phyloP scores from a whole-genome alignment of 176 grass and related monocot genomes.

The Panicum miliaceum region DNA sequence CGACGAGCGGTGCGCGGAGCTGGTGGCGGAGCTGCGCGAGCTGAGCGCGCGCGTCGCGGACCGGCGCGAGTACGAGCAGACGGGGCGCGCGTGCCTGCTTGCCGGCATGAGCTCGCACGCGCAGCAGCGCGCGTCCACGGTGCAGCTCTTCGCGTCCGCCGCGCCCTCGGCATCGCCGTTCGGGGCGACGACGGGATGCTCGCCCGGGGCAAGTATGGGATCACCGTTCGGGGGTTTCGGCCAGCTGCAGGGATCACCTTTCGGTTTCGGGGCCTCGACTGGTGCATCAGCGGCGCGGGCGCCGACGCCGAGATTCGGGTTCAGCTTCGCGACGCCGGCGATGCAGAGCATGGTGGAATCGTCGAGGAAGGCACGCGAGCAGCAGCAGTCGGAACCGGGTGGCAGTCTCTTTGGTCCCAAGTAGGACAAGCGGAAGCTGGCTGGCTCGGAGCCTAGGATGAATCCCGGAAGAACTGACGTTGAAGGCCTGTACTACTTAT shows the following conservation, averaged over 20 bases:
- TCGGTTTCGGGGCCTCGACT: not conserved
- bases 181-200: not conserved
- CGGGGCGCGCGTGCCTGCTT: constrained; percentile 48
- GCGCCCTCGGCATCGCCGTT: not conserved
- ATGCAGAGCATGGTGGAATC: constrained; percentile 20
- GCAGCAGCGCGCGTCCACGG: constrained; percentile 41
- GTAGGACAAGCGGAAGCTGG: not conserved
- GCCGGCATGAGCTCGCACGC: constrained; percentile 49
- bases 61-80: constrained; percentile 23
- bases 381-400: not conserved
- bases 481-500: not conserved
- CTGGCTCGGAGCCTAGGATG: not conserved
- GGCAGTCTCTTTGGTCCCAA: not conserved
- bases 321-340: not conserved
- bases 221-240: not conserved
- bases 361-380: constrained; percentile 2
- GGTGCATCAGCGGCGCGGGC: not conserved
- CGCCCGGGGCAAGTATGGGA: no score
- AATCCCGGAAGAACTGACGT: not conserved
- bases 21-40: constrained; percentile 44
- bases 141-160: not conserved
- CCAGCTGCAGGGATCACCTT: not conserved
- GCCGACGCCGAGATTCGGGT: not conserved
- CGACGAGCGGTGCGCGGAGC: constrained; percentile 27
- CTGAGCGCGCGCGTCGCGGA: constrained; percentile 36